Percentiles rank a stretch among this genome's conserved stretches.
Conservation (phyloP, 768 basidiomycete genomes). For the Russula compacta region DNA sequence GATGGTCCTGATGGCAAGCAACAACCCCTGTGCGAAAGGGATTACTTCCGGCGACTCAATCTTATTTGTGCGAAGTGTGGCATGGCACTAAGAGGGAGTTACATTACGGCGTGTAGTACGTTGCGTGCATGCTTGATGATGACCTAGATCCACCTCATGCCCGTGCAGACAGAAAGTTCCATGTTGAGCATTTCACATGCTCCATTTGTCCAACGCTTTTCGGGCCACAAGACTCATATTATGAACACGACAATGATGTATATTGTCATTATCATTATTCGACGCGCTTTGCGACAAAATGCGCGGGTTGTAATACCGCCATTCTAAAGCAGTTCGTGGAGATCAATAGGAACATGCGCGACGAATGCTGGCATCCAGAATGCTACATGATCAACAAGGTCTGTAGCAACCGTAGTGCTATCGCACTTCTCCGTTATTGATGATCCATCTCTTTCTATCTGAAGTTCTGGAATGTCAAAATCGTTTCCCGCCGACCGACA, state of each 20-base stretch:
- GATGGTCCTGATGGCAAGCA: slow-evolving; percentile 85
- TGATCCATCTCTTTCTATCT: slow-evolving; percentile 9
- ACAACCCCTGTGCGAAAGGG: slow-evolving; percentile 93
- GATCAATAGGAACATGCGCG: slow-evolving; percentile 95
- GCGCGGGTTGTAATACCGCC: slow-evolving; percentile 93
- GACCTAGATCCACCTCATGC: slow-evolving; percentile 2
- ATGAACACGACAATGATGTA: slow-evolving; percentile 96
- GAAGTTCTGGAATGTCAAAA: slow-evolving; percentile 99
- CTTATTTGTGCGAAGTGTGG: slow-evolving; percentile 96
- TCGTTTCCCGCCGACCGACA: slow-evolving; percentile 63
- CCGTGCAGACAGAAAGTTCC: slow-evolving; percentile 91
- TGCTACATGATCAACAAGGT: slow-evolving; percentile 99
- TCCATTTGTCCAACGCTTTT: slow-evolving; percentile 93
- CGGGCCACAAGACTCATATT: slow-evolving; percentile 97
- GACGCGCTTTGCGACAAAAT: slow-evolving; percentile 96
- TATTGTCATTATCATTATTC: slow-evolving; percentile 99
- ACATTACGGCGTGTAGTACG: slow-evolving; percentile 98
- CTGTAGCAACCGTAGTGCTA: neutral
- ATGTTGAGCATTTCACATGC: slow-evolving; percentile 99
- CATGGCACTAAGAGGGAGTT: slow-evolving; percentile 89
- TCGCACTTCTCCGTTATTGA: slow-evolving; percentile 1
- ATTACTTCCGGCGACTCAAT: slow-evolving; percentile 93
- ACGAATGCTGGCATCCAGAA: slow-evolving; percentile 99
- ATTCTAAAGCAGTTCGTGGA: slow-evolving; percentile 99
- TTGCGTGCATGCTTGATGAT: slow-evolving; percentile 21